phyloP scores from a whole-genome alignment of 2,329 filamentous ascomycete genomes.

The Pseudopyrenochaeta lycopersici region DNA sequence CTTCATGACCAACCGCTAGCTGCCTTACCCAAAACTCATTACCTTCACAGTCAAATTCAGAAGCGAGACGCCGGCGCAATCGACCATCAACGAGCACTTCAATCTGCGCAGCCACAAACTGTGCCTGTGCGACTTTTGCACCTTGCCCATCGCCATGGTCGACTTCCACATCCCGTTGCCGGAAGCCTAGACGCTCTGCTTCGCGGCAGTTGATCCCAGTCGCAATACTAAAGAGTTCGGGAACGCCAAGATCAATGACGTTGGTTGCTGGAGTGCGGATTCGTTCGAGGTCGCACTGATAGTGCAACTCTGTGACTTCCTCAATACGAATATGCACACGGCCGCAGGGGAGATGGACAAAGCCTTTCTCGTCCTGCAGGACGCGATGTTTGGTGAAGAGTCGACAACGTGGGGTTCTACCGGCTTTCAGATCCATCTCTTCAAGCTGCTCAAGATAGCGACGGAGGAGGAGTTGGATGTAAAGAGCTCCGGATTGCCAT shows the following conservation, averaged over 20 bases:
- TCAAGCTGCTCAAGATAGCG: conserved; percentile 25
- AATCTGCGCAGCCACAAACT: too few relatives aligned
- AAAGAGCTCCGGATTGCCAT: conserved; percentile 20
- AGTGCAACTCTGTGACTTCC: conserved; percentile 20
- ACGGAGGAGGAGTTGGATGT: conserved; percentile 21
- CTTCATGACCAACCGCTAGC: too few relatives aligned
- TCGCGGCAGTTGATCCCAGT: conserved; percentile 15
- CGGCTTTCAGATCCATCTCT: conserved; percentile 18
- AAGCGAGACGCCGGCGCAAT: too few relatives aligned
- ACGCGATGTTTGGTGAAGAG: conserved; percentile 24
- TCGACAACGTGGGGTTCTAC: conserved; percentile 15
- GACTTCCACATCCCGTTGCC: conserved; percentile 21
- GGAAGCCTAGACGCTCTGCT: conserved; percentile 23
- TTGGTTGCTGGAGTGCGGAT: conserved; percentile 22
- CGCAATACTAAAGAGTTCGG: too few relatives aligned
- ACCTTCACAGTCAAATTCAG: too few relatives aligned
- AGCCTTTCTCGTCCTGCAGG: conserved; percentile 21
- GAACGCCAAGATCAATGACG: too few relatives aligned
- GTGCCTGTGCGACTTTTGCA: background rate
- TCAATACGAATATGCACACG: conserved; percentile 24
- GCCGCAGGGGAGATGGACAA: conserved; percentile 14
- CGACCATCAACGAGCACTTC: too few relatives aligned
- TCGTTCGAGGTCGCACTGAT: conserved; percentile 16
- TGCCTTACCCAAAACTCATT: too few relatives aligned
- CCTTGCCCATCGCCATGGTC: conserved; percentile 27